A percentile compares a stretch with the other conserved stretches of the same genome.
Evolutionary conservation across 129 eudicot species (phyloP).

Genomic region (Deinandra increscens): DNA sequence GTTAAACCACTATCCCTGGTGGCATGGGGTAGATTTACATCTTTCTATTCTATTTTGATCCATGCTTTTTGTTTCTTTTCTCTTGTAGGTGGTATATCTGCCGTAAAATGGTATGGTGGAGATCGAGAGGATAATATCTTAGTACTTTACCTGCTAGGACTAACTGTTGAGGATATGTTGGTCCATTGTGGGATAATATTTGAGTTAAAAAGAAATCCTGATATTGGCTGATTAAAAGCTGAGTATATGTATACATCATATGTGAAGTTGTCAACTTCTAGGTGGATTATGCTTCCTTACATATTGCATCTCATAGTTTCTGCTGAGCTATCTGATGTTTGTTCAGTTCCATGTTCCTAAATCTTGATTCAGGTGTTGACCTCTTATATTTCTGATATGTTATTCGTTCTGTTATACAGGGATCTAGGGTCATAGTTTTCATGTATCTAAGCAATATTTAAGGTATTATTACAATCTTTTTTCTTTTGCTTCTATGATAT

Average conservation of each 20-base stretch:
- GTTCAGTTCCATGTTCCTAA: not conserved
- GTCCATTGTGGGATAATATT: slow-evolving; percentile 90
- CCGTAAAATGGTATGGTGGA: slow-evolving; percentile 81
- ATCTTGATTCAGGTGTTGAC: no score
- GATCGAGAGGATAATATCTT: slow-evolving; percentile 89
- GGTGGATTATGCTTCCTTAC: not conserved
- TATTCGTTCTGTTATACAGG: no score
- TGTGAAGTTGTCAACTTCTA: not conserved
- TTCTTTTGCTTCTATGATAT: no score
- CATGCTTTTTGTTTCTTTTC: slow-evolving; percentile 16
- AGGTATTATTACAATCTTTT: no score
- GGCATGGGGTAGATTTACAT: no score
- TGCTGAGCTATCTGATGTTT: not conserved
- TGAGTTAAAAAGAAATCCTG: slow-evolving; percentile 80
- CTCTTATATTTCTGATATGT: no score
- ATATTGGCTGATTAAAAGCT: slow-evolving; percentile 99
- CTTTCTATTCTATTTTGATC: no score
- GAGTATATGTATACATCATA: slow-evolving; percentile 17
- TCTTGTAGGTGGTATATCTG: slow-evolving; percentile 84
- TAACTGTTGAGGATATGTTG: slow-evolving; percentile 92
- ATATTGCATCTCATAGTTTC: not conserved
- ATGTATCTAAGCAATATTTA: no score
- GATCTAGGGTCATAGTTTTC: no score
- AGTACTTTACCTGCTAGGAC: slow-evolving; percentile 89
- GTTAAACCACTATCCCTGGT: no score